These are phyloP conservation scores for Poterioochromonas sp. DNA, from an alignment of 352 stramenopile species.

Conservation along the genomic window DNA sequence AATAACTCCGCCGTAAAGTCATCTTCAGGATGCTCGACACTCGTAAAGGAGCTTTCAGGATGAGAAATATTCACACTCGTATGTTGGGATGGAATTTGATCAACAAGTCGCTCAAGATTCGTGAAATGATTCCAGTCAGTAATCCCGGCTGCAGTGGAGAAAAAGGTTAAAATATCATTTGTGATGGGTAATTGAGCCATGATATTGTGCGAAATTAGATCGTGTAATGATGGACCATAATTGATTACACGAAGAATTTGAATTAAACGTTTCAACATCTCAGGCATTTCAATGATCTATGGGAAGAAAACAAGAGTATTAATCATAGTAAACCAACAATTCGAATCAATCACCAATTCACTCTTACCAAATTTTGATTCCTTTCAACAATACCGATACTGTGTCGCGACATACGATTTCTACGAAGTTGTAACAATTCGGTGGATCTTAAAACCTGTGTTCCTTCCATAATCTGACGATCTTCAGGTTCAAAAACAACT, in stretches of 20 bases:
- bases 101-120: neutral
- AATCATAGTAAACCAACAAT: constrained; percentile 39
- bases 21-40: neutral
- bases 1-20: constrained; percentile 5
- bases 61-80: neutral
- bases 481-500: constrained; percentile 87
- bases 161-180: constrained; percentile 48
- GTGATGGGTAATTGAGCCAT: constrained; percentile 50
- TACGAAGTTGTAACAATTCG: constrained; percentile 72
- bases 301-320: neutral
- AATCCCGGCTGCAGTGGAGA: constrained; percentile 46
- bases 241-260: constrained; percentile 52
- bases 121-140: constrained; percentile 47
- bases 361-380: constrained; percentile 80
- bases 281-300: constrained; percentile 40
- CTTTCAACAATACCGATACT: constrained; percentile 73
- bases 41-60: neutral
- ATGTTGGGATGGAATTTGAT: neutral
- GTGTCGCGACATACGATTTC: constrained; percentile 57
- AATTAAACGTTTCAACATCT: constrained; percentile 43
- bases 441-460: constrained; percentile 84
- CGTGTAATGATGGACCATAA: constrained; percentile 48
- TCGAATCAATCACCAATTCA: constrained; percentile 57
- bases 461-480: constrained; percentile 77
- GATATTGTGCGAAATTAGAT: constrained; percentile 46